These are phyloP conservation scores for Vigna mungo DNA, from an alignment of 306 rosid species.

Conservation along the genomic window DNA sequence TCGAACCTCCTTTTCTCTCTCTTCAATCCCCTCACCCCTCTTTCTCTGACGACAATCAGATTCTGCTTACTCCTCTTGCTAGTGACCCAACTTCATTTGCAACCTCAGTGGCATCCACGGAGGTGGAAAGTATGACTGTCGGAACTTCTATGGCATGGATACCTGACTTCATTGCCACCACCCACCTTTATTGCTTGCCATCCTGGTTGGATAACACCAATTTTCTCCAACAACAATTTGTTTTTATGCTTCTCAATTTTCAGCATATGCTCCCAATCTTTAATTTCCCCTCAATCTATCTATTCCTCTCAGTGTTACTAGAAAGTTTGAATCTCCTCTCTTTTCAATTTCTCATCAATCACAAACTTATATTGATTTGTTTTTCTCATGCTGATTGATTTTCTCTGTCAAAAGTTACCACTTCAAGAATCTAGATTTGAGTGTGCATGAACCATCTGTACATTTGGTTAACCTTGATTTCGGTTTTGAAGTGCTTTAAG, in stretches of 20 bases:
- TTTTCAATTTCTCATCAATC: slow-evolving; percentile 38
- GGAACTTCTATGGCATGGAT: too few relatives aligned
- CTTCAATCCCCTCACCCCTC: neutral
- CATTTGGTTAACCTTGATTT: slow-evolving; percentile 38
- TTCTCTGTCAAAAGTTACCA: neutral
- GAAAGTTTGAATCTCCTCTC: slow-evolving; percentile 16
- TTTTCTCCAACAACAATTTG: slow-evolving; percentile 25
- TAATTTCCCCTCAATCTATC: neutral
- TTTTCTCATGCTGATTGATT: slow-evolving; percentile 8
- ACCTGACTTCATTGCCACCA: too few relatives aligned
- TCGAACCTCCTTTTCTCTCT: slow-evolving; percentile 17
- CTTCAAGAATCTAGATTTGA: slow-evolving; percentile 58
- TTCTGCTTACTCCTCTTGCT: slow-evolving; percentile 26
- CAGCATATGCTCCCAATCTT: slow-evolving; percentile 21
- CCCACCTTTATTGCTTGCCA: slow-evolving; percentile 11
- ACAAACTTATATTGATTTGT: slow-evolving; percentile 5
- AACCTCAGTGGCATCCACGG: too few relatives aligned
- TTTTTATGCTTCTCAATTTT: neutral
- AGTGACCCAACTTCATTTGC: too few relatives aligned
- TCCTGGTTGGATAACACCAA: slow-evolving; percentile 22
- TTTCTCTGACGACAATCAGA: slow-evolving; percentile 56
- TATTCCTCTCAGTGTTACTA: neutral
- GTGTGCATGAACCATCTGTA: slow-evolving; percentile 11
- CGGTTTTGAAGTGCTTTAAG: slow-evolving; percentile 41
- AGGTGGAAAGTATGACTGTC: too few relatives aligned